Evolutionary conservation across 2,329 filamentous ascomycete species (phyloP).

Genomic region (Chalara sp.): DNA sequence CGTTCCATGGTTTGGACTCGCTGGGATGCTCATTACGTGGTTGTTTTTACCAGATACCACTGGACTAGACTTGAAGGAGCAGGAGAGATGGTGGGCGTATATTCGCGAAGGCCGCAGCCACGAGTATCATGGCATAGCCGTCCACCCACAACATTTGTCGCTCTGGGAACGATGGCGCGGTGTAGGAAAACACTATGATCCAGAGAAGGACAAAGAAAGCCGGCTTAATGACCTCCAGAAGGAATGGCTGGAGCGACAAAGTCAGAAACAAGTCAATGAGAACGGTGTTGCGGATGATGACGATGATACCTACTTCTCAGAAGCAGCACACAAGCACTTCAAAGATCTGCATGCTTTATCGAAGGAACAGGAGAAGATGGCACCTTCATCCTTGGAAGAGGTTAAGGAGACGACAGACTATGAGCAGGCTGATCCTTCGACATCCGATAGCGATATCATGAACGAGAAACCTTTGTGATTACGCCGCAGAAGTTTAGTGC

Average conservation of each 20-base stretch:
- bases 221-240: constrained; percentile 76
- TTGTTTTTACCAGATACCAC: constrained; percentile 95
- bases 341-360: too few species aligned
- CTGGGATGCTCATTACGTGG: constrained; percentile 74
- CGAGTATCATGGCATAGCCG: constrained; percentile 89
- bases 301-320: too few species aligned
- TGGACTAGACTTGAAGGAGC: constrained; percentile 92
- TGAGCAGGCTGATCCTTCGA: too few species aligned
- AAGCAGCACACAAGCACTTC: too few species aligned
- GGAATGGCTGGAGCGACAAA: constrained; percentile 45
- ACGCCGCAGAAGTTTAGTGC: too few species aligned
- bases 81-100: constrained; percentile 88
- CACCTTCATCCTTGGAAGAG: too few species aligned
- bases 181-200: constrained; percentile 75
- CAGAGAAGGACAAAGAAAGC: constrained; percentile 72
- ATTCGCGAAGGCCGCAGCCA: constrained; percentile 69
- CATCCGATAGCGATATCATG: too few species aligned
- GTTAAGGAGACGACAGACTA: too few species aligned
- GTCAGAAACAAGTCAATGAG: too few species aligned
- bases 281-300: too few species aligned
- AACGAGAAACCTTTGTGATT: too few species aligned
- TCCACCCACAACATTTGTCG: constrained; percentile 83
- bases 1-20: constrained; percentile 91
- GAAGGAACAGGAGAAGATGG: too few species aligned
- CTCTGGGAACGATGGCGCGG: constrained; percentile 80